Conservation (phyloP, 75 land plant species). For the Cunninghamia lanceolata region DNA sequence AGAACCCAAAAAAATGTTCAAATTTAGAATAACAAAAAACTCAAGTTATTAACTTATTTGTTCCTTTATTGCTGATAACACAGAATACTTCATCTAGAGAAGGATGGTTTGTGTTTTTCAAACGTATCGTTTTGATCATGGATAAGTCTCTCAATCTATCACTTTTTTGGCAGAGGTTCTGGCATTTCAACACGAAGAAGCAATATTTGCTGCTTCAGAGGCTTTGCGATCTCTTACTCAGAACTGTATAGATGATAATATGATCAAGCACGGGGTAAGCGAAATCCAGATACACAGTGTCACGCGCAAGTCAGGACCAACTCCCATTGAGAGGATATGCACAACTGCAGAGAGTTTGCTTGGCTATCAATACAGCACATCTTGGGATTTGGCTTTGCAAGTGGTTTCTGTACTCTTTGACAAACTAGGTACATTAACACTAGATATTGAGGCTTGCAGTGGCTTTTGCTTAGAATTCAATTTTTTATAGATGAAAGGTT, state of each 20-base stretch:
- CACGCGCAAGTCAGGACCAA: constrained; percentile 47
- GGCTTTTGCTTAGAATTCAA: not conserved
- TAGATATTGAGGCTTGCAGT: not conserved
- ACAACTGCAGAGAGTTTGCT: constrained; percentile 63
- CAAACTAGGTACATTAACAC: constrained; percentile 53
- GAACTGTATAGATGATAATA: constrained; percentile 66
- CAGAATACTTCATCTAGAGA: not conserved
- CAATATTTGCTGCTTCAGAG: constrained; percentile 65
- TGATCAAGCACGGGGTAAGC: constrained; percentile 72
- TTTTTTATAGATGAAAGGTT: not conserved
- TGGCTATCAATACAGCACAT: constrained; percentile 61
- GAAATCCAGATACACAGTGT: constrained; percentile 23
- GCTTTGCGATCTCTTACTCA: constrained; percentile 56
- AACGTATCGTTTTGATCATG: not conserved
- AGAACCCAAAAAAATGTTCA: not conserved
- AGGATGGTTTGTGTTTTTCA: not conserved
- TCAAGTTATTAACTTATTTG: not conserved
- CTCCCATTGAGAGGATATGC: constrained; percentile 77
- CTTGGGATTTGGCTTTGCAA: constrained; percentile 84
- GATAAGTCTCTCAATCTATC: not conserved
- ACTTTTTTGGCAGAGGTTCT: constrained; percentile 57
- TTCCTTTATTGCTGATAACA: not conserved
- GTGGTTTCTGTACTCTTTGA: constrained; percentile 76
- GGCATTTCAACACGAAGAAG: constrained; percentile 85
- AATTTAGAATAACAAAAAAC: not conserved